Evolutionary conservation across 1,139 yeast species (phyloP), one percentile per base, ranked within the genome.

Genomic region (Fermentozyma sake): DNA sequence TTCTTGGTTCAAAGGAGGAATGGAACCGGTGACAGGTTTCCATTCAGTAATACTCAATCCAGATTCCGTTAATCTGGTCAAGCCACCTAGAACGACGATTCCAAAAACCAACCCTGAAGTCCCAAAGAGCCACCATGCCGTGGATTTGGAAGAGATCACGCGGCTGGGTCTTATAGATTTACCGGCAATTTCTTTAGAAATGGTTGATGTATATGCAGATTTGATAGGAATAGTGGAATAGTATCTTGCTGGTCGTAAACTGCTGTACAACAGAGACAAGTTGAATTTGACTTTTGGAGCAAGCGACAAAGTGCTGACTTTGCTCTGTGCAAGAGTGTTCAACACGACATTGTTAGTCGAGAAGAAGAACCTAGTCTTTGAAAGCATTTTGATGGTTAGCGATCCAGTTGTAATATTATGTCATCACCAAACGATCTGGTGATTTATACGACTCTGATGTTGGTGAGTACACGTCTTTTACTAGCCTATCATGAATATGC

Each of bases 31-130:
- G 17, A 93, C 89, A 1, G 99, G 99, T 52, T 79, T 85, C 99
- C 99, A 93, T 55, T 93, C 98, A 1, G 98, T 91, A 50, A 93
- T 93, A 26, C 95, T 84, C 27, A 93, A 66, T 1, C 98, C 99
- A 2, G 95, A 84, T 52, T 93, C 98, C 0, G 98, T 93, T 26
- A 93, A 67, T 46, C 99, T 72, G 0, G 98, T 93, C 28, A 93
- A 68, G 0, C 99, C 99, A 27, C 98, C 99, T 5, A 93, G 67
- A n/a, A 93, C 81, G 10, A 91, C 97, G 35, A 93, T 93, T 23
- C 95, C 96, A 55, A 91, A 91, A 2, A 93, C 96, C 16, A 91
- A 64, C 1, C 85, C 80, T 1, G 97, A 84, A 1, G 94, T 80
- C n/a, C 94, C 93, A 11, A 91, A 59, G 28, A 94, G 69, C 89